Percentiles rank a stretch among this genome's conserved stretches.
phyloP scores from a whole-genome alignment of 169 alveolate genomes.

The Prorocentrum cordatum region DNA sequence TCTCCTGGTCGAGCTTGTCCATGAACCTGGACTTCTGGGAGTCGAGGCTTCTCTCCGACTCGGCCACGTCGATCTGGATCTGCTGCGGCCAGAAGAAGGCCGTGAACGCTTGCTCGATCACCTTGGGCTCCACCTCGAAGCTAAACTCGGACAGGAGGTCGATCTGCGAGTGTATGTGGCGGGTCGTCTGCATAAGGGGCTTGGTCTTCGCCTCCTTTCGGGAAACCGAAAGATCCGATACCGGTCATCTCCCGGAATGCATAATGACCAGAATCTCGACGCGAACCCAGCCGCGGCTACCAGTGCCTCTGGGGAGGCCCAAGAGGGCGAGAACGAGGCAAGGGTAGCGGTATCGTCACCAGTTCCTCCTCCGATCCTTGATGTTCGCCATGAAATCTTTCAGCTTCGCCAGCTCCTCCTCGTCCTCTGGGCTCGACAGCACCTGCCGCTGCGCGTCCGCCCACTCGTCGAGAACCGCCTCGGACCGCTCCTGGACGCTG shows the following conservation, averaged over 20 bases:
- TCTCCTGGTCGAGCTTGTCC: not conserved
- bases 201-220: too few relatives aligned
- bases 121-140: not conserved
- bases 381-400: not conserved
- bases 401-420: not conserved
- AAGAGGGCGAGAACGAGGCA: too few relatives aligned
- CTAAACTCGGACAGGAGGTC: not conserved
- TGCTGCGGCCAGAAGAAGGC: not conserved
- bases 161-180: not conserved
- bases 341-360: too few relatives aligned
- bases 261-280: not conserved
- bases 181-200: not conserved
- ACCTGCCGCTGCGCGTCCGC: not conserved
- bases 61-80: not conserved
- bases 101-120: not conserved
- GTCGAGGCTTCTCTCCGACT: not conserved
- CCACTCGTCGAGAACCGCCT: not conserved
- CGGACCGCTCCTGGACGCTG: not conserved
- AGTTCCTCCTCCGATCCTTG: too few relatives aligned
- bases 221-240: too few relatives aligned
- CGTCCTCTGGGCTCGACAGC: not conserved
- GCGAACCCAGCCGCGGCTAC: not conserved
- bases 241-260: too few relatives aligned
- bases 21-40: not conserved
- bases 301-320: too few relatives aligned